Evolutionary conservation across 345 rosid species (phyloP).

Genomic region (Mangifera indica): DNA sequence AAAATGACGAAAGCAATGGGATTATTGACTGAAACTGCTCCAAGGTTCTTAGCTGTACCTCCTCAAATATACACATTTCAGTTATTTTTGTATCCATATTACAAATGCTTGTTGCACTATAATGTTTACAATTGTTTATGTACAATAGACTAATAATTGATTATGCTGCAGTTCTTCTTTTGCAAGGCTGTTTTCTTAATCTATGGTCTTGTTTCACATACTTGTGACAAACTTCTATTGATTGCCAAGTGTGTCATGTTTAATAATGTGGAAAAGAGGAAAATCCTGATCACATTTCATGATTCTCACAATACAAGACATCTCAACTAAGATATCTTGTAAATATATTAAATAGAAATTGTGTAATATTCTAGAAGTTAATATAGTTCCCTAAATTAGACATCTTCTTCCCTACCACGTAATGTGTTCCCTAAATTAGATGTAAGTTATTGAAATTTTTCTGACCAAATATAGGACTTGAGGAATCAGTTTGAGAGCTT

Average conservation of each 20-base stretch:
- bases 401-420: too few relatives aligned
- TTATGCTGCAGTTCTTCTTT: not conserved
- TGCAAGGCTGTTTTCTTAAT: not conserved
- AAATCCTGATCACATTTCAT: too few relatives aligned
- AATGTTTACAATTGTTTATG: not conserved
- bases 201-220: not conserved
- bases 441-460: too few relatives aligned
- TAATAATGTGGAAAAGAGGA: too few relatives aligned
- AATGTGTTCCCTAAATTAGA: too few relatives aligned
- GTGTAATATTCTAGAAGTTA: too few relatives aligned
- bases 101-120: not conserved
- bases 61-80: not conserved
- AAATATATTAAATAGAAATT: too few relatives aligned
- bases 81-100: not conserved
- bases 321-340: too few relatives aligned
- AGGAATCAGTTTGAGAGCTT: too few relatives aligned
- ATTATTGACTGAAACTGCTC: not conserved
- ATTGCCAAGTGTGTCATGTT: not conserved
- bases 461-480: too few relatives aligned
- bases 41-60: slow-evolving; percentile 1
- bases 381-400: too few relatives aligned
- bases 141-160: not conserved
- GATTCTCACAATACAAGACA: too few relatives aligned
- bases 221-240: not conserved
- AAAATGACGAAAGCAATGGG: not conserved